Percentiles rank a stretch among this genome's conserved stretches.
Evolutionary conservation across 1,284 basidiomycete species (phyloP).

Genomic region (Marasmius sp.): DNA sequence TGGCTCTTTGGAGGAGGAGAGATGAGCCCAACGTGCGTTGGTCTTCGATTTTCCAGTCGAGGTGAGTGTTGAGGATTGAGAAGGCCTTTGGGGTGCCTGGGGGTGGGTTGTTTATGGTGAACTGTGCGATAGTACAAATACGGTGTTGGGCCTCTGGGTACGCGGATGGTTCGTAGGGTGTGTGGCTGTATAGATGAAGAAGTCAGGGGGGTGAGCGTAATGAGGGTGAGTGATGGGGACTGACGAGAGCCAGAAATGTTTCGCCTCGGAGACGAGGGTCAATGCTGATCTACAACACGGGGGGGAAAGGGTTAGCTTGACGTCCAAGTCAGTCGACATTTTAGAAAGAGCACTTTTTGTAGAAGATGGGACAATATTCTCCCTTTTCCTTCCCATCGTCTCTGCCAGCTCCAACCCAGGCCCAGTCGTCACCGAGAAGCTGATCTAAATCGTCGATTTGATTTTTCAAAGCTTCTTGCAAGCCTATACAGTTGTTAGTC

Average conservation of each 20-base stretch:
- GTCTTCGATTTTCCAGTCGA: slow-evolving; percentile 53
- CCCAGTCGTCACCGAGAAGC: slow-evolving; percentile 55
- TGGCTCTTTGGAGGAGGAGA: slow-evolving; percentile 47
- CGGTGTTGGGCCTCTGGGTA: slow-evolving; percentile 56
- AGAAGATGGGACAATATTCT: slow-evolving; percentile 69
- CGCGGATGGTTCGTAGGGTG: slow-evolving; percentile 48
- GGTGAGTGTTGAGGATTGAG: slow-evolving; percentile 50
- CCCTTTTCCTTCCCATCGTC: slow-evolving; percentile 57
- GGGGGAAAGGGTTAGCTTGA: neutral
- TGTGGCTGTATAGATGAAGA: slow-evolving; percentile 28
- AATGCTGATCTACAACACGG: slow-evolving; percentile 31
- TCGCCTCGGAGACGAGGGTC: slow-evolving; percentile 36
- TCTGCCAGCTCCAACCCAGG: slow-evolving; percentile 63
- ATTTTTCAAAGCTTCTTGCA: slow-evolving; percentile 60
- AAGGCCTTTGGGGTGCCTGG: slow-evolving; percentile 26
- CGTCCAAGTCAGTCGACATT: neutral
- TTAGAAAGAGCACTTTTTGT: slow-evolving; percentile 40
- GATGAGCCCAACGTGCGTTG: slow-evolving; percentile 52
- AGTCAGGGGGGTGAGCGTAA: neutral
- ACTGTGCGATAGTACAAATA: slow-evolving; percentile 48
- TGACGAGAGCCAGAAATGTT: slow-evolving; percentile 59
- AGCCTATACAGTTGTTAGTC: slow-evolving; percentile 37
- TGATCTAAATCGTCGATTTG: slow-evolving; percentile 61
- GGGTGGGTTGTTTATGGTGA: slow-evolving; percentile 25
- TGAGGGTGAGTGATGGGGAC: slow-evolving; percentile 14